Conservation (phyloP, 2,329 filamentous ascomycete species). For the Cladosporium colombiae region DNA sequence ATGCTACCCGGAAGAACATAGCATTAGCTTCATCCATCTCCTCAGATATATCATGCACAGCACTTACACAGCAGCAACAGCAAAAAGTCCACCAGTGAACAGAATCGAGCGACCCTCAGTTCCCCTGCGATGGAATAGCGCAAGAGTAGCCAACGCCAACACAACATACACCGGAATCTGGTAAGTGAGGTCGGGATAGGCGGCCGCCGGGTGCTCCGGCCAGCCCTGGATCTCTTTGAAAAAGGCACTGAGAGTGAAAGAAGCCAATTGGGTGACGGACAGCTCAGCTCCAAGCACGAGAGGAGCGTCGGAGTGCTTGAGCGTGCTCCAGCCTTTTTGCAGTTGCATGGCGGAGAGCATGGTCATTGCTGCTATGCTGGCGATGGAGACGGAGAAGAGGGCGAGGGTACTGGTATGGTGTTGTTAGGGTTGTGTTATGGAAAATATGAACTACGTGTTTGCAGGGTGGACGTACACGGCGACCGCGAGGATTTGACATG, state of each 20-base stretch:
- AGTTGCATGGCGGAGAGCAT: conserved; percentile 14
- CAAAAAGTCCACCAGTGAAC: conserved; percentile 17
- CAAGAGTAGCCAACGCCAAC: neutral
- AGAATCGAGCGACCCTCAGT: conserved; percentile 8
- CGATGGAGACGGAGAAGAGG: conserved; percentile 14
- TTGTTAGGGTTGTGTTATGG: neutral
- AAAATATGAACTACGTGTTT: neutral
- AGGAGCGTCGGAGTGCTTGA: conserved; percentile 16
- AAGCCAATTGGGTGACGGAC: conserved; percentile 1
- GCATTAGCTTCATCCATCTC: neutral
- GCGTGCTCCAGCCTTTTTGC: conserved; percentile 15
- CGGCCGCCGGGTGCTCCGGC: conserved; percentile 8
- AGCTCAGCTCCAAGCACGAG: conserved; percentile 14
- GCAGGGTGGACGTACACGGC: conserved; percentile 5
- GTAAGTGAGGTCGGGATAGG: neutral
- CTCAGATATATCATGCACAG: neutral
- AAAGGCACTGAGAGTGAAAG: conserved; percentile 14
- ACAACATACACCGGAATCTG: conserved; percentile 6
- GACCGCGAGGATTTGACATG: conserved; percentile 13
- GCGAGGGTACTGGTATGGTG: conserved; percentile 5
- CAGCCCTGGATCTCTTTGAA: conserved; percentile 7
- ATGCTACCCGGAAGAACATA: neutral
- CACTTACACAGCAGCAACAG: conserved; percentile 15
- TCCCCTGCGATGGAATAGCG: conserved; percentile 1
- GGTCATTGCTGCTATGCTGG: conserved; percentile 12